These are phyloP conservation scores for Metschnikowia lochheadii DNA, from an alignment of 805 yeast genomes.

Conservation along the genomic window DNA sequence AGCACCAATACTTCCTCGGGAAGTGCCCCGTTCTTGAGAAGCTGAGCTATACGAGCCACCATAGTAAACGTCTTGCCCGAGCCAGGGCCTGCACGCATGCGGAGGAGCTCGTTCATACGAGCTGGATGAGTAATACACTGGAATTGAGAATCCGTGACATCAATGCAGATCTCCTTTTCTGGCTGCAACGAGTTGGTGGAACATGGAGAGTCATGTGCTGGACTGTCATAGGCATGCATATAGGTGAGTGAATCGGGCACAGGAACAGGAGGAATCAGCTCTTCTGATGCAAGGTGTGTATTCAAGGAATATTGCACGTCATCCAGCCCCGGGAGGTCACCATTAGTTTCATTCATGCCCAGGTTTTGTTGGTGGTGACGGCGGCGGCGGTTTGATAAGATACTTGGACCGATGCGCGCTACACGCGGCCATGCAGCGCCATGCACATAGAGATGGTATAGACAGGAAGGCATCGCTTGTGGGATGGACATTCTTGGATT, in stretches of 20 bases:
- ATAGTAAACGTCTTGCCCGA: constrained; percentile 67
- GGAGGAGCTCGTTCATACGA: constrained; percentile 38
- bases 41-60: constrained; percentile 47
- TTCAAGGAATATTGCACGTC: background rate
- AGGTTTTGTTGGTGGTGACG: background rate
- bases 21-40: constrained; percentile 34
- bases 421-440: no score
- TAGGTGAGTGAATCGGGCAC: background rate
- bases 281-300: background rate
- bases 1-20: constrained; percentile 59
- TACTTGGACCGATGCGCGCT: background rate
- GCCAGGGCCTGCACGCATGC: constrained; percentile 68
- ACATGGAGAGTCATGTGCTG: background rate
- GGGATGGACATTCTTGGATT: no score
- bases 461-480: no score
- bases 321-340: background rate
- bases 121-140: constrained; percentile 43
- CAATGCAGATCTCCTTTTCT: constrained; percentile 1
- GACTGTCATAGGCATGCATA: background rate
- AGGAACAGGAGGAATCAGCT: background rate
- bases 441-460: no score
- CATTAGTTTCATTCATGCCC: background rate
- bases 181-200: background rate
- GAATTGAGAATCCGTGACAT: constrained; percentile 42
- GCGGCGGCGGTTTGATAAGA: background rate